phyloP scores from a whole-genome alignment of 805 yeast genomes.

The Blastobotrys attinorum region DNA sequence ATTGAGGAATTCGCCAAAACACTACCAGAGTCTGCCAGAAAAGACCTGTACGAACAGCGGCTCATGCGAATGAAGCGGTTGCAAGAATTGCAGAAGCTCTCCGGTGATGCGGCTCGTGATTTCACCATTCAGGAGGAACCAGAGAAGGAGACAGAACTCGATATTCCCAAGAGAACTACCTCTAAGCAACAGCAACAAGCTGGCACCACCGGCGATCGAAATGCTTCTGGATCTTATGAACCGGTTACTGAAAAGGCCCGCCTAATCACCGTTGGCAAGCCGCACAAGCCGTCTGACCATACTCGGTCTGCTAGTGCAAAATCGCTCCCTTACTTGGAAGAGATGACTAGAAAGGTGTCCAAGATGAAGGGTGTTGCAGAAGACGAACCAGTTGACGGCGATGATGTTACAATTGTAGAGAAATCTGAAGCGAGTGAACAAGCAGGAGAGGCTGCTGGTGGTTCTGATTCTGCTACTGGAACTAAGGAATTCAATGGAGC shows the following conservation, averaged over 20 bases:
- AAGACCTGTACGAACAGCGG: constrained; percentile 47
- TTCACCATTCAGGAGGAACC: constrained; percentile 7
- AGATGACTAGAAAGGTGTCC: constrained; percentile 1
- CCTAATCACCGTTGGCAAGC: constrained; percentile 16
- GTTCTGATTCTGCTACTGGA: too few species aligned
- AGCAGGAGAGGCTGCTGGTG: too few species aligned
- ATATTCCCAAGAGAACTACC: neutral
- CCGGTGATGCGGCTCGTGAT: constrained; percentile 51
- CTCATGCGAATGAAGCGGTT: constrained; percentile 58
- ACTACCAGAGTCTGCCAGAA: constrained; percentile 6
- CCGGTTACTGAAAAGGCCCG: constrained; percentile 12
- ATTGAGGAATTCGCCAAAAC: constrained; percentile 30
- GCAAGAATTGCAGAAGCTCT: constrained; percentile 56
- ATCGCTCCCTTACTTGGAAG: neutral
- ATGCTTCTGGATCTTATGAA: neutral
- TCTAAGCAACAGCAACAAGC: neutral
- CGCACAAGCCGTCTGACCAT: neutral
- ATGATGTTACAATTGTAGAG: neutral
- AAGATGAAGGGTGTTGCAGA: constrained; percentile 2
- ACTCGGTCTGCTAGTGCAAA: neutral
- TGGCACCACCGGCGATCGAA: too few species aligned
- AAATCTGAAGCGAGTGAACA: neutral
- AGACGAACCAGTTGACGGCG: neutral
- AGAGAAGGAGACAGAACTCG: neutral
- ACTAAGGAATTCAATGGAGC: constrained; percentile 4